Base-by-base conservation (phyloP, 805 yeast species). In the Metschnikowia rubicola region DNA sequence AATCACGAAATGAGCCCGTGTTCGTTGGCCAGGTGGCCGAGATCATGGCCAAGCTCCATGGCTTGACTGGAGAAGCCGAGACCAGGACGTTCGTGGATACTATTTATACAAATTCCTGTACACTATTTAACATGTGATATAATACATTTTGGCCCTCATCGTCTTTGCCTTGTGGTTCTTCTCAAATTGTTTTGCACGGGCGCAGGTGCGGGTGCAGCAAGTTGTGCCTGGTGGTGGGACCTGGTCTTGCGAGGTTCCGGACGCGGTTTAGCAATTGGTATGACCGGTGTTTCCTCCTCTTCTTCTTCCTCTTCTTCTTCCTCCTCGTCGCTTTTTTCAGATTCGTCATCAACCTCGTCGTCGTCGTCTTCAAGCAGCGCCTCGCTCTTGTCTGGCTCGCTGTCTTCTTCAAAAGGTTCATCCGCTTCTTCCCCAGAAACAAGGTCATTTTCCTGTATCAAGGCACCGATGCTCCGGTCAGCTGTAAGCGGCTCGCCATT, bases 1-100 rank as follows among this genome's bases (percentile, higher is more conserved):
- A 86, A 53, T 84, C 92, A 0, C 75, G 99, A 60, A 90, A 94
- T 63, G 99, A 94, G 65, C 99, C 99, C 0, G 90, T 95, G 42
- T 77, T 80, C 37, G 81, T 94, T 44, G 88, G 89, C 3, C 80
- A 81, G 47, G 90, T 90, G 0, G 97, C 95, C 1, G 80, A 76
- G 59, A 62, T 71, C 28, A 54, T 72, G 62, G 60, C 70, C 31
- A 56, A 52, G 30, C 48, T 72, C 19, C 65, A 70, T 46, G 68
- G 64, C 0, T 44, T 67, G 6, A 52, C 51, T 15, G 60, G 56
- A 2, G 66, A 61, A 5, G 41, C 53, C 30, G 70, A 71, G 34
- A 54, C 66, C 8, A 65, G 63, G 40, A 46, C 58, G 1, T 68
- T 71, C 33, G 50, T 72, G 34, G 77, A 71, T 50, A 34, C 48